phyloP scores from a whole-genome alignment of 495 filamentous ascomycete species.

The Aspergillus cavernicola region DNA sequence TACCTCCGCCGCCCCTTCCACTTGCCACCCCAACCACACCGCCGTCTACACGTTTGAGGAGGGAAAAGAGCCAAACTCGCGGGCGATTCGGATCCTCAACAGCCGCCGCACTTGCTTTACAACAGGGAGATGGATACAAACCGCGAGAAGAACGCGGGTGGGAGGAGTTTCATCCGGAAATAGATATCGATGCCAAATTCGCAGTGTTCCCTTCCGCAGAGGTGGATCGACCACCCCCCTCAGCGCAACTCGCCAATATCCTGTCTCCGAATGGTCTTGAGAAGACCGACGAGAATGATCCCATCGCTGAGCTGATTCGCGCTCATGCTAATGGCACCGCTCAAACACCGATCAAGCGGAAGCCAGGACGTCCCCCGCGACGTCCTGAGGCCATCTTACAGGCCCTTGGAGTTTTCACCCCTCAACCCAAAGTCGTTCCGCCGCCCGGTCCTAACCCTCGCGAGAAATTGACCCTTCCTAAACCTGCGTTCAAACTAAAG shows the following conservation, averaged over 20 bases:
- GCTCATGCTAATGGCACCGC: slow-evolving; percentile 26
- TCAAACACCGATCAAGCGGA: slow-evolving; percentile 49
- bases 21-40: slow-evolving; percentile 38
- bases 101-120: slow-evolving; percentile 76
- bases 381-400: slow-evolving; percentile 58
- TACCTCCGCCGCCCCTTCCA: slow-evolving; percentile 35
- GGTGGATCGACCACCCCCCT: slow-evolving; percentile 62
- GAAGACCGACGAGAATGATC: slow-evolving; percentile 20
- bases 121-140: slow-evolving; percentile 92
- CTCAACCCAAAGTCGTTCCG: slow-evolving; percentile 55
- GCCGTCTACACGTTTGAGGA: slow-evolving; percentile 47
- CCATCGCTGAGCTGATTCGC: slow-evolving; percentile 22
- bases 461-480: slow-evolving; percentile 62
- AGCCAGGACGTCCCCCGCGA: slow-evolving; percentile 59
- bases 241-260: slow-evolving; percentile 28
- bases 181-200: slow-evolving; percentile 79
- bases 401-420: slow-evolving; percentile 52
- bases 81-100: slow-evolving; percentile 73
- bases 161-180: slow-evolving; percentile 93
- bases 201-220: slow-evolving; percentile 77
- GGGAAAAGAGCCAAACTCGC: slow-evolving; percentile 48
- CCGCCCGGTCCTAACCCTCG: slow-evolving; percentile 64
- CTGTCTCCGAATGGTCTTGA: slow-evolving; percentile 29
- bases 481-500: slow-evolving; percentile 53
- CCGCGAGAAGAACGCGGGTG: slow-evolving; percentile 93